Base-by-base conservation (phyloP, 495 filamentous ascomycete species). In the Penicillium goetzii region DNA sequence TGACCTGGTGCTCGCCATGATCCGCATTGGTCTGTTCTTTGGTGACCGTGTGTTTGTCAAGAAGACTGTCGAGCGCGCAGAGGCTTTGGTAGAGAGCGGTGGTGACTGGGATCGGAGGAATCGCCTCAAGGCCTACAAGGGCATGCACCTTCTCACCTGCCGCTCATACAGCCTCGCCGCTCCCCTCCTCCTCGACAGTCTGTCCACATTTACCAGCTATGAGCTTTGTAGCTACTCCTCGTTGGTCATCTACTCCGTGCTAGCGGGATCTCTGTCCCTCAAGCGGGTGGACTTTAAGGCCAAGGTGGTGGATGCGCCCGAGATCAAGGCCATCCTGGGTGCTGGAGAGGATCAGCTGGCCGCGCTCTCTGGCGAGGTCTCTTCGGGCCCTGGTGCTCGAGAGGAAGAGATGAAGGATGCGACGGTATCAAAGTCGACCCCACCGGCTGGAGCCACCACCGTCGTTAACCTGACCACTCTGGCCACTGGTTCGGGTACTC, bases 21-120 rank as follows among this genome's bases (percentile, higher is more conserved):
- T 97, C 74, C 92, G 95, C 45, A 89, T 97, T 76, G 92, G 91
- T 30, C 85, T 99, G 51, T 98, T 98, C 82, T 99, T 97, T 70
- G 92, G 91, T 62, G 95, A 99, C 74, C 90, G 91, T 75, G 65
- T 90, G 36, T 86, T 91, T 21, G 95, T 96, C 58, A 97, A 93
- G 85, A 97, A 96, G 81, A 91, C 90, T 36, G 86, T 98, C 47
- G 92, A 97, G 64, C 89, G 95, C 10, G 95, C 95, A 63, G 90
- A 92, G 80, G 85, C 89, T 17, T 83, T 99, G 32, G 91, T 97
- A 25, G 95, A 99, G 70, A 90, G 87, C 62, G 95, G 95, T 67
- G 95, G 95, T 66, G 95, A 99, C 75, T 99, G 95, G 95, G 95
- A 99, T 77, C 90, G 95, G 30, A 88, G 95, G 72, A 99, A 99